Conservation (phyloP, 331 rosid species). For the Malus hybrid region DNA sequence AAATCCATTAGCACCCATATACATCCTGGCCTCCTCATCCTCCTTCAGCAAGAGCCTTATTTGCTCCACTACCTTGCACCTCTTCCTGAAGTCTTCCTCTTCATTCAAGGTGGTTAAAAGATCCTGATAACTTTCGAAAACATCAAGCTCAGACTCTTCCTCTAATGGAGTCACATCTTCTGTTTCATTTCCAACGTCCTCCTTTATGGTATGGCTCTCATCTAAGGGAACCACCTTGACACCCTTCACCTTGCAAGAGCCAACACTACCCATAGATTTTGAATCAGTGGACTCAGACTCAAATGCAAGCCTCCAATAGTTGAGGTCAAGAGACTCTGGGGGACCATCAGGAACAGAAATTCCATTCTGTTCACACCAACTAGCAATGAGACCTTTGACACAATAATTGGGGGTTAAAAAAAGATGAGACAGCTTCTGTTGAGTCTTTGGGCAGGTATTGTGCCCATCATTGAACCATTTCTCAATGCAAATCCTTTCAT, state of each 20-base stretch:
- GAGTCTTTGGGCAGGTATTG: constrained; percentile 78
- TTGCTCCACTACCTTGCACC: constrained; percentile 65
- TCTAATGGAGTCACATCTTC: constrained; percentile 28
- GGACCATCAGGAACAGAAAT: constrained; percentile 70
- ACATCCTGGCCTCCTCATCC: constrained; percentile 75
- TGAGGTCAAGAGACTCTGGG: constrained; percentile 76
- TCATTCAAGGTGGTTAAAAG: constrained; percentile 47
- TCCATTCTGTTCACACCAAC: constrained; percentile 89
- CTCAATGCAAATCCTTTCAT: constrained; percentile 86
- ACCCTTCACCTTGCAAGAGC: constrained; percentile 63
- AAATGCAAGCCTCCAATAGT: constrained; percentile 78
- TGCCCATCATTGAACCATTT: constrained; percentile 90
- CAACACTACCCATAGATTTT: constrained; percentile 43
- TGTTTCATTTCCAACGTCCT: constrained; percentile 34
- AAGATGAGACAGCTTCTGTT: constrained; percentile 68
- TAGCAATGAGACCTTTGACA: constrained; percentile 82
- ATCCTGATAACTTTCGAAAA: constrained; percentile 33
- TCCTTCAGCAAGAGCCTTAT: constrained; percentile 66
- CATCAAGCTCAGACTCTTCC: constrained; percentile 32
- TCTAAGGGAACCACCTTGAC: constrained; percentile 82
- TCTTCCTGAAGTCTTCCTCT: constrained; percentile 40
- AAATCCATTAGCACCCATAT: constrained; percentile 94
- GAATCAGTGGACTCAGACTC: constrained; percentile 58
- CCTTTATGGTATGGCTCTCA: constrained; percentile 46
- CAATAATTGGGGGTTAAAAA: constrained; percentile 83